phyloP scores from a whole-genome alignment of 257 asterid genomes.

The Solanum ahanhuiri region DNA sequence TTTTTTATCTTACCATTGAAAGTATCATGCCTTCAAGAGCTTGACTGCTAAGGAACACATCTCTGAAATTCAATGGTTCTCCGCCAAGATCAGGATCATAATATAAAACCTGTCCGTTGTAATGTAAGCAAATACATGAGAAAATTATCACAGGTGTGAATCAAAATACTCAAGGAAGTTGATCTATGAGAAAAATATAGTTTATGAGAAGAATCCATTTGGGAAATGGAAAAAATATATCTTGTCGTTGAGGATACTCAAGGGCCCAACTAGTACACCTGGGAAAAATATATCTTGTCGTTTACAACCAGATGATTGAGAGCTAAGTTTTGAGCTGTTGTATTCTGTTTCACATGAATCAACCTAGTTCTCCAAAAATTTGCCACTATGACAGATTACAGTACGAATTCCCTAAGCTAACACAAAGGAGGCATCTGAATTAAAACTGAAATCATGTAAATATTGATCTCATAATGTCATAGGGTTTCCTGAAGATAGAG shows the following conservation, averaged over 20 bases:
- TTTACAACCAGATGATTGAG: neutral
- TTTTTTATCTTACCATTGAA: slow-evolving; percentile 52
- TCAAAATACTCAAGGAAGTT: neutral
- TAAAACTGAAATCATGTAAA: neutral
- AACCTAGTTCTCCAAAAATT: neutral
- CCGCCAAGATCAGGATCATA: slow-evolving; percentile 70
- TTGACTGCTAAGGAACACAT: slow-evolving; percentile 75
- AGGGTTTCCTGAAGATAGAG: neutral
- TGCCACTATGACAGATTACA: neutral
- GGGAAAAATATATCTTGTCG: neutral
- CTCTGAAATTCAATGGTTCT: slow-evolving; percentile 80
- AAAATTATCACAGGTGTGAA: neutral
- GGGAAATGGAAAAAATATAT: neutral
- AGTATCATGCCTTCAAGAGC: slow-evolving; percentile 87
- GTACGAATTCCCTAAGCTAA: neutral
- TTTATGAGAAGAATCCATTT: neutral
- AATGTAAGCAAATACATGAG: slow-evolving; percentile 3
- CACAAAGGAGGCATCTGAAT: neutral
- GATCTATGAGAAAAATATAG: neutral
- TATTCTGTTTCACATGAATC: neutral
- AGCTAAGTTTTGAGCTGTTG: neutral
- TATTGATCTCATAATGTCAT: neutral
- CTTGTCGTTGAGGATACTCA: neutral
- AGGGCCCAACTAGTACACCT: neutral
- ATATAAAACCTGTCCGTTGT: slow-evolving; percentile 44